Evolutionary conservation across 2,329 filamentous ascomycete species (phyloP), one percentile per base, ranked within the genome.

Genomic region (Scytalidium lignicola): DNA sequence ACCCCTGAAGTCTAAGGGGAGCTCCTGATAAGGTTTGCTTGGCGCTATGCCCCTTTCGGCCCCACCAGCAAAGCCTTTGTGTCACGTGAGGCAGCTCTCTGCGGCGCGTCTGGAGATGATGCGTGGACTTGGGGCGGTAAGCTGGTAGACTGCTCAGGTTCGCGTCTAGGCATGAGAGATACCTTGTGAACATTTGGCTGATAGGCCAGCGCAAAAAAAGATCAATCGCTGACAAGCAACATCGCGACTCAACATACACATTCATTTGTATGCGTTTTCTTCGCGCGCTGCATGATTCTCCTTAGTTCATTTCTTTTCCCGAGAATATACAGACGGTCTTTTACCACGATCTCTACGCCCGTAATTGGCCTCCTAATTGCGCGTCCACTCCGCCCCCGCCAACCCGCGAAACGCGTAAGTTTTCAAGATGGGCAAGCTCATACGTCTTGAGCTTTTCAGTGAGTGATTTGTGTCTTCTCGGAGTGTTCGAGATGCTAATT

Each of bases 391-490:
- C 55, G 53, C 56, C 50, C 41, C 41, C 23, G 39, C 32, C 26
- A 20, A 13, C 15, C 45, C 18, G 4, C 41, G 20, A 40, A 54
- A 59, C 61, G 58, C 60, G 57, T 58, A 10, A 26, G 44, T 46
- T 43, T 54, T 67, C 73, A 84, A 68, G 55, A 97, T 99, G 93
- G 92, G 92, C 58, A 97, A 97, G 72, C 85, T 99, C 63, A 88
- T 96, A 64, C 86, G 90, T 54, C 83, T 99, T 46, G 92, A 97
- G 76, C 78, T 99, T 54, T 95, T 87, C 74, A 96, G 90, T 93
- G 76, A 57, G 84, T 74, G 43, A 43, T 41, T 54, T n/a, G 40
- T 43, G 48, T 50, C 41, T 41, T 12, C 51, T 47, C 23, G n/a
- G 12, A 13, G 13, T 37, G 21, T n/a, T 21, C 8, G 19, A 39